A percentile compares a stretch with the other conserved stretches of the same genome.
These are phyloP conservation scores for Bretziella fagacearum DNA, from an alignment of 2,329 filamentous ascomycete species.

Conservation along the genomic window DNA sequence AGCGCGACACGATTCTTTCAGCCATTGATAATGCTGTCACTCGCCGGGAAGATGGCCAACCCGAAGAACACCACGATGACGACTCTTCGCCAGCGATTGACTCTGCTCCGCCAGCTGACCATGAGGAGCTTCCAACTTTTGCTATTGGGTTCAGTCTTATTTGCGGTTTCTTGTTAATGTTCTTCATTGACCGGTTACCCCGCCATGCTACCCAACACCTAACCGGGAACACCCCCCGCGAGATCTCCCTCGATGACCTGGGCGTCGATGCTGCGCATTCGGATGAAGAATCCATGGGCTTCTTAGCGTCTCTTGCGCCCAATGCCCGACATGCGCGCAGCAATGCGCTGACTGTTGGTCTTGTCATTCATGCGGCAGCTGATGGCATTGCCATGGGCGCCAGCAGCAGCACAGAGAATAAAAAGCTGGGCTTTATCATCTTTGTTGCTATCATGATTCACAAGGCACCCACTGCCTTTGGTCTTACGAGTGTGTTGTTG, in stretches of 20 bases:
- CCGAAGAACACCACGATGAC: background rate
- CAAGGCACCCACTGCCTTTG: constrained; percentile 91
- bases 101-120: constrained; percentile 22
- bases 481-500: constrained; percentile 72
- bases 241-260: constrained; percentile 78
- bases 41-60: constrained; percentile 12
- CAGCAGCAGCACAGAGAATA: constrained; percentile 57
- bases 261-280: constrained; percentile 27
- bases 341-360: constrained; percentile 71
- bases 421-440: constrained; percentile 71
- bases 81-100: constrained; percentile 14
- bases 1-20: constrained; percentile 14
- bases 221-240: constrained; percentile 50
- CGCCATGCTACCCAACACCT: constrained; percentile 51
- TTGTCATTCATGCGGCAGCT: constrained; percentile 91
- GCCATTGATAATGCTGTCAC: constrained; percentile 14
- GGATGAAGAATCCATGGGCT: constrained; percentile 40
- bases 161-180: constrained; percentile 89
- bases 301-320: constrained; percentile 40
- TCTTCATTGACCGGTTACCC: constrained; percentile 76
- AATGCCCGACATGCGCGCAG: constrained; percentile 42
- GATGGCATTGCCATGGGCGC: constrained; percentile 94
- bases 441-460: constrained; percentile 96
- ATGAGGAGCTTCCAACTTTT: constrained; percentile 39
- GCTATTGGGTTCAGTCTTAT: constrained; percentile 80